These are phyloP conservation scores for Lepidium didymum DNA, from an alignment of 345 rosid species.

Conservation along the genomic window DNA sequence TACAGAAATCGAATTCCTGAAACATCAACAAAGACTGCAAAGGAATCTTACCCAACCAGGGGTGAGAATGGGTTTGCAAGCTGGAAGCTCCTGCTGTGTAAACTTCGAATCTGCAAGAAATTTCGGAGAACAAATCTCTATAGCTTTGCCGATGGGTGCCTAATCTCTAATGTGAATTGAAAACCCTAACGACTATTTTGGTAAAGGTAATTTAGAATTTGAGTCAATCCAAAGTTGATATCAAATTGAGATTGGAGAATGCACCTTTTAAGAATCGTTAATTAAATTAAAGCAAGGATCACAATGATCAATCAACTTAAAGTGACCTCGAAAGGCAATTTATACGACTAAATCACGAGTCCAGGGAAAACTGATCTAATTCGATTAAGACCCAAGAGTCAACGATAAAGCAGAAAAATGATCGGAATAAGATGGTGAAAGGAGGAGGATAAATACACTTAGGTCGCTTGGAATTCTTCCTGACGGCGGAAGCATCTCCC, in stretches of 20 bases:
- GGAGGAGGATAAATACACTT: slow-evolving; percentile 49
- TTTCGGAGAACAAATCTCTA: not conserved
- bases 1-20: not conserved
- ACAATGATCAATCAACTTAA: not conserved
- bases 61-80: slow-evolving; percentile 98
- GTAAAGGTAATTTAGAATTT: not conserved
- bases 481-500: slow-evolving; percentile 61
- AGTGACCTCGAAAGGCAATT: not conserved
- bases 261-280: not conserved
- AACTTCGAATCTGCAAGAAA: slow-evolving; percentile 73
- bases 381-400: slow-evolving; percentile 2
- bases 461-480: slow-evolving; percentile 86
- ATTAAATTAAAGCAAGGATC: not conserved
- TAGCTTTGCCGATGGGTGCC: not conserved
- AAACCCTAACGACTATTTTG: not conserved
- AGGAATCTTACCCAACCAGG: slow-evolving; percentile 75
- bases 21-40: not conserved
- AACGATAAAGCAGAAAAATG: not conserved
- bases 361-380: not conserved
- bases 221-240: not conserved
- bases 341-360: not conserved
- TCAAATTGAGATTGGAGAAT: not conserved
- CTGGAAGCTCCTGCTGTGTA: slow-evolving; percentile 97
- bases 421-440: not conserved
- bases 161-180: not conserved